Evolutionary conservation across 208 protist species (phyloP).

Genomic region (Leishmania martiniquensis): DNA sequence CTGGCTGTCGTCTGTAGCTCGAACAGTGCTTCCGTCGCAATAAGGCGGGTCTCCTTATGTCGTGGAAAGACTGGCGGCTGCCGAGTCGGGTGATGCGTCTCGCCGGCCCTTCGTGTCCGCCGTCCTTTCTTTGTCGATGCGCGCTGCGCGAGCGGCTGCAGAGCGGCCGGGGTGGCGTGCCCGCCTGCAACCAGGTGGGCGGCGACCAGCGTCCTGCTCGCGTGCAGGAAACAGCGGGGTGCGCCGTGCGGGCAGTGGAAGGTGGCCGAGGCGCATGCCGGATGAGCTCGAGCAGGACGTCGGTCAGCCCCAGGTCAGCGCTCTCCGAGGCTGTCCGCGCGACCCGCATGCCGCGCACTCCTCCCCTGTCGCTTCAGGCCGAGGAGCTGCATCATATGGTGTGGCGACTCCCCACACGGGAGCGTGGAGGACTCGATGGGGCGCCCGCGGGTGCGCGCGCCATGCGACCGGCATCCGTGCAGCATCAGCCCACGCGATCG

Average conservation of each 20-base stretch:
- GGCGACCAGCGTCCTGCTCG: neutral
- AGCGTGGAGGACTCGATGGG: neutral
- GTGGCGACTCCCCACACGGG: neutral
- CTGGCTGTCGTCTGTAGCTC: no score
- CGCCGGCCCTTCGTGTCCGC: neutral
- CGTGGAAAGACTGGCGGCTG: no score
- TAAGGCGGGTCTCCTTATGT: no score
- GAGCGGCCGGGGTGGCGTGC: neutral
- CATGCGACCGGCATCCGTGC: neutral
- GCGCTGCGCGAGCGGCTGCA: neutral
- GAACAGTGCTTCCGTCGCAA: no score
- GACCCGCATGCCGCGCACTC: neutral
- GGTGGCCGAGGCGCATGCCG: neutral
- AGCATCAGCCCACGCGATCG: neutral
- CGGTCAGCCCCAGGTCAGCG: neutral
- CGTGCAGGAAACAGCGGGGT: neutral
- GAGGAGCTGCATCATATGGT: neutral
- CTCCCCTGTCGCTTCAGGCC: neutral
- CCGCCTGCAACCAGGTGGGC: neutral
- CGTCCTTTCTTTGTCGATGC: neutral
- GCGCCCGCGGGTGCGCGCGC: neutral
- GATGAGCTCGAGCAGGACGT: neutral
- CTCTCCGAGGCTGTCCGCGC: neutral
- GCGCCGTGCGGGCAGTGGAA: neutral
- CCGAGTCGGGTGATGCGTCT: neutral